Percentiles rank a stretch among this genome's conserved stretches.
These are phyloP conservation scores for Pogostemon cablin DNA, from an alignment of 257 asterid species.

Conservation along the genomic window DNA sequence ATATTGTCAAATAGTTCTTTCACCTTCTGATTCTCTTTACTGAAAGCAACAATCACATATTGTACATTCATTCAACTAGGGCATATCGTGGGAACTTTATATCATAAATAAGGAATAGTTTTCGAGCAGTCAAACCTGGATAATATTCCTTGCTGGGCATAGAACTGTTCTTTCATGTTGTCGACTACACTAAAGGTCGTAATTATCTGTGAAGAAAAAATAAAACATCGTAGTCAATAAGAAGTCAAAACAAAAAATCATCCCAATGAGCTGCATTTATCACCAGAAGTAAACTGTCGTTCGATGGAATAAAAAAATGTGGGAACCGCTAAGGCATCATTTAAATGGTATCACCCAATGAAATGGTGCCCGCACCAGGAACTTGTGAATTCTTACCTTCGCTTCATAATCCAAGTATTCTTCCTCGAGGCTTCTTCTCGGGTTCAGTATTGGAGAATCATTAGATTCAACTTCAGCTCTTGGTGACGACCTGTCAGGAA, in stretches of 20 bases:
- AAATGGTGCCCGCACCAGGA: constrained; percentile 12
- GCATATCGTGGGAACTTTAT: constrained; percentile 2
- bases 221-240: neutral
- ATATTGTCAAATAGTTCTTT: constrained; percentile 74
- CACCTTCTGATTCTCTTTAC: constrained; percentile 69
- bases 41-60: constrained; percentile 42
- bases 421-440: constrained; percentile 85
- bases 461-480: constrained; percentile 47
- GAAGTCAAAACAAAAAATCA: neutral
- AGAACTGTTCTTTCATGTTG: constrained; percentile 85
- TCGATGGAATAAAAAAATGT: neutral
- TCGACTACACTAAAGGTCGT: constrained; percentile 89
- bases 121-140: constrained; percentile 56
- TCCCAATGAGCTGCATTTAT: constrained; percentile 15
- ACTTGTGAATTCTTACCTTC: constrained; percentile 50
- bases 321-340: neutral
- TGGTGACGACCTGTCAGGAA: constrained; percentile 49
- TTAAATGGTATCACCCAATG: constrained; percentile 4
- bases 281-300: constrained; percentile 5
- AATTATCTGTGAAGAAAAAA: constrained; percentile 58
- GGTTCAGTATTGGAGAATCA: constrained; percentile 57
- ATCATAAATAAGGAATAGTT: constrained; percentile 21
- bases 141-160: constrained; percentile 60
- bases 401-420: constrained; percentile 89
- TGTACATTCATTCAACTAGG: neutral